Base-by-base conservation (phyloP, 495 filamentous ascomycete species). In the Penicillium psychrofluorescens region DNA sequence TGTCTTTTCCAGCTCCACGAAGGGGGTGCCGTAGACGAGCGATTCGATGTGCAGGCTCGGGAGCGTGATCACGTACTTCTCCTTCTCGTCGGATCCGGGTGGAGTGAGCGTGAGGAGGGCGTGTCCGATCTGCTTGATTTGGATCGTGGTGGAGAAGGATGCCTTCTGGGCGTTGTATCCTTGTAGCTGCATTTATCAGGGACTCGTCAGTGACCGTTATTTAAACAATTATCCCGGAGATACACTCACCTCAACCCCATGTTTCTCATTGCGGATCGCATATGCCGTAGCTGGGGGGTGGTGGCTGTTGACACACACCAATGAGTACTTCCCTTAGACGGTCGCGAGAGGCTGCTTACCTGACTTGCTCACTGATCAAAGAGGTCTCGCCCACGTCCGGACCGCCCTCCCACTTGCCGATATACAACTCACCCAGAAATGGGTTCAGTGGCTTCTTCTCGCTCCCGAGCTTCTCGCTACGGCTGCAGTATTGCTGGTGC, bases 141-240 rank as follows among this genome's bases (percentile, higher is more conserved):
- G 82, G 63, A 98, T 96, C 9, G 91, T 94, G 47, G 84, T 83
- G 29, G 84, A 85, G 61, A 97, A 95, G 15, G 84, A 89, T 7
- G 90, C 92, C 62, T 95, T 97, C 57, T 96, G 94, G n/a, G 86
- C 94, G 53, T 96, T 95, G 69, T 96, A 95, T 44, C 94, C 92
- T 75, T 95, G 81, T 4, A 98, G 75, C 67, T 85, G 49, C 22
- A 35, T 16, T 16, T 27, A 6, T 11, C 13, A 36, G 6, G 29
- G 5, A n/a, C 14, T 50, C 44, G 40, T 40, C n/a, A 16, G n/a
- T 14, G 38, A 13, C 15, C 13, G 10, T 34, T 7, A 10, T 11
- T 34, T 12, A 34, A 34, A 34, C 32, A 11, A 1, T 4, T 12
- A 8, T 12, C 22, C 8, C 28, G 11, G 5, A 12, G 28, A 15